Base-by-base conservation (phyloP, 495 filamentous ascomycete genomes). In the Penicillium soppii region DNA sequence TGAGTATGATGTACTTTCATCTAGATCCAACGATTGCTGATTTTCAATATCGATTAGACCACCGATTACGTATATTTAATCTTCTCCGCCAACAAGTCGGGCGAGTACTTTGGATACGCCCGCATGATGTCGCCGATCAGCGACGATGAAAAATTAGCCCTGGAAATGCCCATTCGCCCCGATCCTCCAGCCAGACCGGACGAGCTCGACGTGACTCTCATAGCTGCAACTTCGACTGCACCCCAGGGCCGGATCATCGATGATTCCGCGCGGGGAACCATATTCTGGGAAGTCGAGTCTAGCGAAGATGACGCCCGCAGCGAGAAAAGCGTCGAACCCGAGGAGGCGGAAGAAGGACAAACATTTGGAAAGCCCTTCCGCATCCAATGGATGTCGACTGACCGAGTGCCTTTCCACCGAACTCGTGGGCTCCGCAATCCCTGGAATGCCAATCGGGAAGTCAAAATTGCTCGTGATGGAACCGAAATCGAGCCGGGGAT, bases 41-140 rank as follows among this genome's bases (percentile, higher is more conserved):
- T 23, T 10, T 20, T 43, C 32, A 30, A 40, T 13, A 48, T 38
- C 48, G 51, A n/a, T 37, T 42, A 95, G 91, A 76, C 72, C 13
- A 82, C 87, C 17, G 89, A 95, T 41, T 87, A 90, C 62, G 91
- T 97, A n/a, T 97, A 92, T 60, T 78, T 98, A 25, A 85, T 98
- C 20, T 98, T 98, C 68, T 97, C 92, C 12, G 94, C 92, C 10
- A 98, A 97, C 71, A 97, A 97, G 61, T 97, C 94, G 0, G 94
- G 94, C 16, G 94, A 97, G 68, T 98, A 97, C 59, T 97, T 94
- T 67, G 94, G 94, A 20, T 96, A 95, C 56, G 94, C 92, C 12
- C 83, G 89, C 33, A 98, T 97, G 94, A 76, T 77, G 15, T 97
- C 94, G 41, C 77, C 82, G 7, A 96, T 97, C 66, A 82, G 81